These are phyloP conservation scores for Candida coquimbonensis DNA, from an alignment of 805 yeast genomes.

Conservation along the genomic window DNA sequence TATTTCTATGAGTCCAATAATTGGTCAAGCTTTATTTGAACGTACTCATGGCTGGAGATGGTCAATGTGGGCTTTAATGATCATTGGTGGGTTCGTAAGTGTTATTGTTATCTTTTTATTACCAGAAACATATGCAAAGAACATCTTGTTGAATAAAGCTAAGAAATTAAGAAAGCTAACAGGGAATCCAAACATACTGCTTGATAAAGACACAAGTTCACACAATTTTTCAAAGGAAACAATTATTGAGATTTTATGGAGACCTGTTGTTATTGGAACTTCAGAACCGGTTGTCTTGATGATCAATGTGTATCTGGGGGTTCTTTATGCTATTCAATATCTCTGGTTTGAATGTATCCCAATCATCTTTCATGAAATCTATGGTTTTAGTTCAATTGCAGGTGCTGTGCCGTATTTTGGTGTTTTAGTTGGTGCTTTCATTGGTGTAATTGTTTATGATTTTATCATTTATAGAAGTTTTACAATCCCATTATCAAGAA, in stretches of 20 bases:
- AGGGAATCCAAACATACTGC: conserved; percentile 39
- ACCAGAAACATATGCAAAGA: conserved; percentile 43
- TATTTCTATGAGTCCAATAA: conserved; percentile 48
- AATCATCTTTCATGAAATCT: conserved; percentile 38
- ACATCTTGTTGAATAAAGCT: conserved; percentile 42
- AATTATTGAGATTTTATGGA: conserved; percentile 31
- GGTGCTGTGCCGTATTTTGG: conserved; percentile 42
- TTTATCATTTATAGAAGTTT: conserved; percentile 22
- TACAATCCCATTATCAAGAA: conserved; percentile 21
- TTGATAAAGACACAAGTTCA: conserved; percentile 26
- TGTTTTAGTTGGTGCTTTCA: conserved; percentile 36
- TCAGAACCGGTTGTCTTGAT: conserved; percentile 52
- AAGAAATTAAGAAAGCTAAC: conserved; percentile 39
- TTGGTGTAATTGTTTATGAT: conserved; percentile 30
- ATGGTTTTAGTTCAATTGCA: conserved; percentile 42
- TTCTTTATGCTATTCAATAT: conserved; percentile 46
- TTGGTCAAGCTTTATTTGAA: conserved; percentile 46
- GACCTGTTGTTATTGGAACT: conserved; percentile 43
- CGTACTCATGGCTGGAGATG: conserved; percentile 43
- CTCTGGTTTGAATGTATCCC: conserved; percentile 60
- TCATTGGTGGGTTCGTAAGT: conserved; percentile 32
- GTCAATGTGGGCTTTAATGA: conserved; percentile 45
- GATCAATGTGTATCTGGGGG: conserved; percentile 43
- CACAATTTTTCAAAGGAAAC: conserved; percentile 14
- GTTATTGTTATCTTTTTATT: conserved; percentile 32